Evolutionary conservation across 192 early-diverging fungal genomes (phyloP).

Genomic region (Haplosporangium gracile): DNA sequence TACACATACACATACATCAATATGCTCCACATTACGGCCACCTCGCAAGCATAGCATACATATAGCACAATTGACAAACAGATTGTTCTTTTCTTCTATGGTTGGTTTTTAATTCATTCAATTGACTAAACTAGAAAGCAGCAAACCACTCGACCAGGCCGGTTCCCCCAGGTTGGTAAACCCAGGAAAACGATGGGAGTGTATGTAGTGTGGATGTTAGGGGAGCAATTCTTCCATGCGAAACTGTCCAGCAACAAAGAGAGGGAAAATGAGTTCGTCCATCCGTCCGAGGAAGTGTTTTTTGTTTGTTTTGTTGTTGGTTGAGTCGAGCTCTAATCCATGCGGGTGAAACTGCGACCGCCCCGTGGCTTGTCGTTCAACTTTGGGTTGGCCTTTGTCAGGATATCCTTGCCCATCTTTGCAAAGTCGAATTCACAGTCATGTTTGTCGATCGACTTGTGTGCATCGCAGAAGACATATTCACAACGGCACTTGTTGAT

Average conservation of each 20-base stretch:
- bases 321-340: slow-evolving; percentile 43
- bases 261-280: neutral
- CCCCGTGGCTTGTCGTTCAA: slow-evolving; percentile 81
- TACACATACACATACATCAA: too few species aligned
- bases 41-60: too few species aligned
- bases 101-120: slow-evolving; percentile 4
- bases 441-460: slow-evolving; percentile 78
- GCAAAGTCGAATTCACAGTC: slow-evolving; percentile 85
- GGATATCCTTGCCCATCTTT: slow-evolving; percentile 72
- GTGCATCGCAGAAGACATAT: slow-evolving; percentile 81
- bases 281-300: slow-evolving; percentile 2
- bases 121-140: slow-evolving; percentile 5
- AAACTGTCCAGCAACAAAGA: slow-evolving; percentile 2
- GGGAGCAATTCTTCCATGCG: neutral
- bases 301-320: slow-evolving; percentile 6
- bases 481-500: slow-evolving; percentile 84
- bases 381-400: slow-evolving; percentile 83
- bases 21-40: too few species aligned
- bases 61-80: too few species aligned
- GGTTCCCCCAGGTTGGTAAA: neutral
- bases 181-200: neutral
- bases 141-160: neutral
- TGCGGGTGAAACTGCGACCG: slow-evolving; percentile 81
- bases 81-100: slow-evolving; percentile 1
- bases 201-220: neutral